phyloP scores from a whole-genome alignment of 164 flowering plant genomes.

The Vitis labrusca region DNA sequence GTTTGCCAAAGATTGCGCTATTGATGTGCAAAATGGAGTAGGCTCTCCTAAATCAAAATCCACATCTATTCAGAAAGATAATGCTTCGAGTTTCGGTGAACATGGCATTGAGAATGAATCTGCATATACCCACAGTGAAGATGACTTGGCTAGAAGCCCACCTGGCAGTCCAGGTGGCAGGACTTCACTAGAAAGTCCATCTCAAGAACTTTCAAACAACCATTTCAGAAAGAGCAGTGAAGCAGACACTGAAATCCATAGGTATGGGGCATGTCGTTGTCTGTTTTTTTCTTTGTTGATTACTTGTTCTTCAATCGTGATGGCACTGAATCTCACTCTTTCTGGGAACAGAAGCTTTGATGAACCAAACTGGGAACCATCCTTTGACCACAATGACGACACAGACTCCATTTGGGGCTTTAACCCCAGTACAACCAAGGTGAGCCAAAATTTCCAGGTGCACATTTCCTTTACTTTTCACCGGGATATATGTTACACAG shows the following conservation, averaged over 20 bases:
- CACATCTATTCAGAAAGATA: slow-evolving; percentile 27
- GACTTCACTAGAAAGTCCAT: slow-evolving; percentile 33
- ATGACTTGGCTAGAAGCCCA: slow-evolving; percentile 49
- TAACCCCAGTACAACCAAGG: slow-evolving; percentile 53
- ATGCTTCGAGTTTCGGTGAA: slow-evolving; percentile 21
- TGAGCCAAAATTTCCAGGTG: slow-evolving; percentile 22
- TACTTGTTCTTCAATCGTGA: background rate
- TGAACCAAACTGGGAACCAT: slow-evolving; percentile 74
- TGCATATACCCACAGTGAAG: slow-evolving; percentile 45
- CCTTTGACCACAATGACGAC: slow-evolving; percentile 80
- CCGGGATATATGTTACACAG: no score
- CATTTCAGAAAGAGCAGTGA: slow-evolving; percentile 45
- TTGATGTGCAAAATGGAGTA: slow-evolving; percentile 27
- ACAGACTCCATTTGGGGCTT: slow-evolving; percentile 93
- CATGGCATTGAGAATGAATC: slow-evolving; percentile 47
- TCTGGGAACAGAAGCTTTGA: slow-evolving; percentile 59
- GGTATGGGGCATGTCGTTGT: slow-evolving; percentile 24
- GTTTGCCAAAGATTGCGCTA: slow-evolving; percentile 35
- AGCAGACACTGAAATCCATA: slow-evolving; percentile 47
- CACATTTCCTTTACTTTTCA: background rate
- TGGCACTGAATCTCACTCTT: slow-evolving; percentile 2
- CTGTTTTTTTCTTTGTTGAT: background rate
- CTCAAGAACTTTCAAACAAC: slow-evolving; percentile 43
- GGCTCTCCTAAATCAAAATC: slow-evolving; percentile 29
- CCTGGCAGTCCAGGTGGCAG: slow-evolving; percentile 42